Conservation (phyloP, 2,329 filamentous ascomycete species). For the Pseudocercospora ulei region DNA sequence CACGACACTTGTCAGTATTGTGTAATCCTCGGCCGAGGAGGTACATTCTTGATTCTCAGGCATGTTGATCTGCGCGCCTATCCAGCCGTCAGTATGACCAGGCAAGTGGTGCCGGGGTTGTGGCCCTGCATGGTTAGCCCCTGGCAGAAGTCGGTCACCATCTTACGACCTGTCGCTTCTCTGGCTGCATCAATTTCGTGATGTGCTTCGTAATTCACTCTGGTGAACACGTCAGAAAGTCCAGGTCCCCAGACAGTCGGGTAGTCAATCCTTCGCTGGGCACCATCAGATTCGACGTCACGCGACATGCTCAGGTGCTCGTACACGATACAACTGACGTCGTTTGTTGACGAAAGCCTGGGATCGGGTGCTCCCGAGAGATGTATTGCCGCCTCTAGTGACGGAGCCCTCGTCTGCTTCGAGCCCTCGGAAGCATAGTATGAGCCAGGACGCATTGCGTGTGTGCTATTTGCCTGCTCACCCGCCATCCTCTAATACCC, state of each 20-base stretch:
- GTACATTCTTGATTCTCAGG: constrained; percentile 33
- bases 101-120: constrained; percentile 24
- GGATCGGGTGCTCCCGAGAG: constrained; percentile 32
- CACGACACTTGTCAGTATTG: no score
- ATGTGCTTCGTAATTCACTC: constrained; percentile 31
- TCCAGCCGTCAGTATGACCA: constrained; percentile 34
- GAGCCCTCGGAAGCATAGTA: constrained; percentile 35
- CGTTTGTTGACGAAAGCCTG: constrained; percentile 37
- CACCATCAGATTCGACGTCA: not conserved
- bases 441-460: constrained; percentile 32
- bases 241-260: constrained; percentile 32
- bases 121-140: no score
- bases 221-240: constrained; percentile 31
- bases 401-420: constrained; percentile 44
- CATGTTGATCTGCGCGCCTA: constrained; percentile 35
- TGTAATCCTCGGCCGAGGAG: no score
- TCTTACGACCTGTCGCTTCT: constrained; percentile 31
- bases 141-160: constrained; percentile 33
- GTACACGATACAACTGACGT: constrained; percentile 35
- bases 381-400: constrained; percentile 37
- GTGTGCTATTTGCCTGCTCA: constrained; percentile 10
- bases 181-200: constrained; percentile 34
- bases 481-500: constrained; percentile 33
- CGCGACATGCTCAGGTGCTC: not conserved
- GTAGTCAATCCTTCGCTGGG: constrained; percentile 35